A percentile compares a stretch with the other conserved stretches of the same genome.
Conservation (phyloP, 495 filamentous ascomycete genomes). For the Penicillium egyptiacum region DNA sequence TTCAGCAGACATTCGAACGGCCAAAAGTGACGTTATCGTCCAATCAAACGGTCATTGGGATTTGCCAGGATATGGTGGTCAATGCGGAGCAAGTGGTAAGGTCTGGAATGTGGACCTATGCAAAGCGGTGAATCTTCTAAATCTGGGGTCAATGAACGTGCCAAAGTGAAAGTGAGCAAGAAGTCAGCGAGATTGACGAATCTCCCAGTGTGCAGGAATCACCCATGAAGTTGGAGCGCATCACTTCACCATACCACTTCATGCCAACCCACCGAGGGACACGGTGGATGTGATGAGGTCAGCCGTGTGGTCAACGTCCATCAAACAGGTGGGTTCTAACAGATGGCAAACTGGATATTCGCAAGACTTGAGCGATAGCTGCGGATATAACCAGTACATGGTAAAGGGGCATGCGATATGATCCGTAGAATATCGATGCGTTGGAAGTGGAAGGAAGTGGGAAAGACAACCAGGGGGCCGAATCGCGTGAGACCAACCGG, state of each 20-base stretch:
- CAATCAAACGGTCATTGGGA: conserved; percentile 45
- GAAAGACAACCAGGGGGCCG: conserved; percentile 17
- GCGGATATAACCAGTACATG: conserved; percentile 59
- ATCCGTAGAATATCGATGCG: conserved; percentile 42
- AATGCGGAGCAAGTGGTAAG: conserved; percentile 52
- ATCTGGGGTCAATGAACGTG: conserved; percentile 49
- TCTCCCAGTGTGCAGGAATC: conserved; percentile 50
- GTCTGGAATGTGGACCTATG: conserved; percentile 59
- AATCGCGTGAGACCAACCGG: conserved; percentile 1
- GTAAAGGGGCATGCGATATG: conserved; percentile 55
- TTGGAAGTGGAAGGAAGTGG: conserved; percentile 31
- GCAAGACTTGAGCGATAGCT: conserved; percentile 57
- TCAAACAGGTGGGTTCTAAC: conserved; percentile 51
- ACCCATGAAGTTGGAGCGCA: conserved; percentile 59
- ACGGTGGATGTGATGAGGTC: conserved; percentile 53
- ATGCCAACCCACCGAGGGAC: conserved; percentile 55
- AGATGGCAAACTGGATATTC: conserved; percentile 52
- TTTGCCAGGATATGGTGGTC: conserved; percentile 53
- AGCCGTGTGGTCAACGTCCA: conserved; percentile 56
- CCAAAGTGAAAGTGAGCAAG: conserved; percentile 48
- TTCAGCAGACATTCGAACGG: conserved; percentile 62
- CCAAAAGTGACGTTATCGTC: conserved; percentile 58
- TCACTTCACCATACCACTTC: conserved; percentile 51
- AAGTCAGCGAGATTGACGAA: conserved; percentile 38
- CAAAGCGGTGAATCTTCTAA: conserved; percentile 53